Base-by-base conservation (phyloP, 331 rosid species). In the Malus hybrid region DNA sequence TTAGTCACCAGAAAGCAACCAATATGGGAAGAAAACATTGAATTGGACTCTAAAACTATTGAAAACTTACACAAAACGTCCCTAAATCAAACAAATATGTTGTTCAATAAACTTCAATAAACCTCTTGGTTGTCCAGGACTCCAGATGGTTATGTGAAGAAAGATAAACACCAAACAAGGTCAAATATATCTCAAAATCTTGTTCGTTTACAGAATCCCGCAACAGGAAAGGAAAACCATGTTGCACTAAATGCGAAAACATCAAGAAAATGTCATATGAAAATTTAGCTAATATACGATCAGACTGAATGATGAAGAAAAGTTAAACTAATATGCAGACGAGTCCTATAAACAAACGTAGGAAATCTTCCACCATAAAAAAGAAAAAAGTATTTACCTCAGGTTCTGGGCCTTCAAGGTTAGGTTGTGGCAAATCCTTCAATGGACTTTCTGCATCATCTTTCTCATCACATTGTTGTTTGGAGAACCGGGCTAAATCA, bases 381-480 rank as follows among this genome's bases (percentile, higher is more conserved):
- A 22, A 20, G 16, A 34, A 70, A 39, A 42, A 42, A 42, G 46
- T 70, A 46, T 82, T 60, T 70, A 94, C 99, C 92, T 84, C 97
- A 62, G 95, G 94, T 84, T 91, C 97, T 60, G 91, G 46, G 46
- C 46, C 46, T 42, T 42, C 46, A 42, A 42, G 86, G 75, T 88
- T 94, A 4, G 93, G 90, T 6, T 92, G 96, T 76, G 89, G 68
- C 36, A 57, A 8, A 14, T 73, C 68, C 68, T 73, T 89, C 79
- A 94, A 88, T 7, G 96, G 99, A 82, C 99, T 94, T 73, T 87
- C 85, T 78, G 99, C 99, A 78, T 92, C 99, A 84, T 94, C 99
- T 76, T 91, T 96, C 90, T 94, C 99, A 82, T 94, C 96, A 29
- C 89, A 91, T 4, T 89, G 88, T 42, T 42, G 46, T 82, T 90